Evolutionary conservation across 2,329 filamentous ascomycete genomes (phyloP).

Genomic region (Alternaria consortialis): DNA sequence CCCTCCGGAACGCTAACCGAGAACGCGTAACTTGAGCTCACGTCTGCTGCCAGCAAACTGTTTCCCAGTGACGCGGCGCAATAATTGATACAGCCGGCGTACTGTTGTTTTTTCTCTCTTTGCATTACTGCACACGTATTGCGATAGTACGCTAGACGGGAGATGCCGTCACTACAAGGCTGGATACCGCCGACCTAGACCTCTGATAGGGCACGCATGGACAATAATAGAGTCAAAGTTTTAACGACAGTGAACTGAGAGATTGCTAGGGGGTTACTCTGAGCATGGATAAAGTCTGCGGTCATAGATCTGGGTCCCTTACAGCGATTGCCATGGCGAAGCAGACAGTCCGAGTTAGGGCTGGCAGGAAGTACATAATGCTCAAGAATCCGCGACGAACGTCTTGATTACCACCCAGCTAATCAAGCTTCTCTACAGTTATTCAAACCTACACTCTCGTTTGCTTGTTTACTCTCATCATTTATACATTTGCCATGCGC

Average conservation of each 20-base stretch:
- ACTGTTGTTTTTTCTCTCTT: background rate
- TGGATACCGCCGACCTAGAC: background rate
- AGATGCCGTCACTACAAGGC: background rate
- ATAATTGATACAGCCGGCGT: background rate
- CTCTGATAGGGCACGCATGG: background rate
- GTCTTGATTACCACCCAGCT: background rate
- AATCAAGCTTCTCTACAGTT: background rate
- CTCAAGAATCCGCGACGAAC: background rate
- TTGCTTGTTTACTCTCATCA: background rate
- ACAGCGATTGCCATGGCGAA: background rate
- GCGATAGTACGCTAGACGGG: background rate
- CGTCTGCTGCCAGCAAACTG: background rate
- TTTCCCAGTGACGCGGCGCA: background rate
- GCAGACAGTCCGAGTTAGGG: background rate
- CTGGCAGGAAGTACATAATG: background rate
- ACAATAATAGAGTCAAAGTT: background rate
- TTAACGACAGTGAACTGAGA: background rate
- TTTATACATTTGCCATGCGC: slow-evolving; percentile 12
- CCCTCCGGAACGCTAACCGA: background rate
- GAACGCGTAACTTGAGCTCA: slow-evolving; percentile 5
- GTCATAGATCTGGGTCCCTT: background rate
- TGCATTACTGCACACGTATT: background rate
- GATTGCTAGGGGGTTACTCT: background rate
- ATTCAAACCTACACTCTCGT: background rate
- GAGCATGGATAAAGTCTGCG: background rate